Conservation (phyloP, 129 eudicot genomes). For the Gnaphalium uliginosum region DNA sequence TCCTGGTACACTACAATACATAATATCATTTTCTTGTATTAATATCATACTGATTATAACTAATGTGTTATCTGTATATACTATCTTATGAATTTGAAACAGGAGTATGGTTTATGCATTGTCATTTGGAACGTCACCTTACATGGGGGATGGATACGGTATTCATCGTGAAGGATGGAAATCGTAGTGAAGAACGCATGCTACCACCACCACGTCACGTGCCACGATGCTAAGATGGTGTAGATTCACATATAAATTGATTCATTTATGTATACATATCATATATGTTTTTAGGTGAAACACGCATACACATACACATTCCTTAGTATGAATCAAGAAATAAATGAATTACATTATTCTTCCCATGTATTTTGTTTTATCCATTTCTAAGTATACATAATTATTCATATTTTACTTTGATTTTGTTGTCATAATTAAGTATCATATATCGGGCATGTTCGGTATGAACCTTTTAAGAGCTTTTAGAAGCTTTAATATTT, state of each 20-base stretch:
- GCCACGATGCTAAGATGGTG: neutral
- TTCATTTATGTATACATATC: neutral
- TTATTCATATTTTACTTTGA: no score
- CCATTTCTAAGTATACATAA: no score
- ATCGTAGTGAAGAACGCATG: neutral
- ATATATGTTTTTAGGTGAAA: neutral
- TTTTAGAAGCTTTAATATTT: no score
- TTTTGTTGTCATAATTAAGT: no score
- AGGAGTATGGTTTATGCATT: constrained; percentile 44
- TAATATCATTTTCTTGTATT: neutral
- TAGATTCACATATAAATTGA: neutral
- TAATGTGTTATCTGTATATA: neutral
- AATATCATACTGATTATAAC: neutral
- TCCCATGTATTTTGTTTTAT: neutral
- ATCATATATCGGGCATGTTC: no score
- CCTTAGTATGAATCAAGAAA: neutral
- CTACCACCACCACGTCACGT: neutral
- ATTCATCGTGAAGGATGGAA: constrained; percentile 29
- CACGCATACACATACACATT: no score
- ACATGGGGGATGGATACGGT: constrained; percentile 46
- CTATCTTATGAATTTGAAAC: constrained; percentile 1
- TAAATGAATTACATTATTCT: neutral
- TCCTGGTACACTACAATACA: constrained; percentile 35
- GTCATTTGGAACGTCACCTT: constrained; percentile 42
- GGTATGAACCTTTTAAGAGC: no score